Evolutionary conservation across 345 rosid species (phyloP), one percentile per base, ranked within the genome.

Genomic region (Eutrema yunnanense): DNA sequence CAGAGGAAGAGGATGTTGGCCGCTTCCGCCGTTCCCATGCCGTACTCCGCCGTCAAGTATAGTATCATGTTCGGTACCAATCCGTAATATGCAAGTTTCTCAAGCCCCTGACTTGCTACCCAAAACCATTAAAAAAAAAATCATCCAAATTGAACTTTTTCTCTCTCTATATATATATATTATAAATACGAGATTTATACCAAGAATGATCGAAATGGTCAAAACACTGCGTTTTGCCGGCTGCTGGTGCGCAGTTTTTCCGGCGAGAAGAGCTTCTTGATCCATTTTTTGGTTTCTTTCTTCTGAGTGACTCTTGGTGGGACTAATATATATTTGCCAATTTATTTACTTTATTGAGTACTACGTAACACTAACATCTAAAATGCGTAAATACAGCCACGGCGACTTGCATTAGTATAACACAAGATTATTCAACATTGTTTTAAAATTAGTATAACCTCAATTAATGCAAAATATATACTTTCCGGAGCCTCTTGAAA

Each of bases 91-190:
- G 91, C 96, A 57, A 84, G 50, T 72, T 78, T 84, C 79, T 91
- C 91, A 32, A 87, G 77, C n/a, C 89, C 89, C 49, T 86, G 90
- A 62, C 80, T 87, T 40, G 77, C 96, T 86, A 81, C 30, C 60
- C 59, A 30, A 36, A 74, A 48, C 50, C 12, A 40, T 42, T n/a
- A 50, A 56, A 3, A 22, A 55, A 33, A 55, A 2, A 22, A 22
- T 22, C 57, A 27, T 27, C 36, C 6, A 52, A 11, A 2, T 29
- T 29, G 11, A 29, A 11, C 7, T 22, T 22, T 22, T 22, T 22
- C 44, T 41, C 5, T 9, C 8, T 0, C 1, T 41, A 5, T 41
- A 10, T 41, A 41, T 22, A 22, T 38, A 53, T 53, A 29, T 14
- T 16, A 11, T 29, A 14, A 2, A 52, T 57, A 62, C 4, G 26